A percentile compares a stretch with the other conserved stretches of the same genome.
Evolutionary conservation across 768 basidiomycete genomes (phyloP).

Genomic region (Epithele typhae): DNA sequence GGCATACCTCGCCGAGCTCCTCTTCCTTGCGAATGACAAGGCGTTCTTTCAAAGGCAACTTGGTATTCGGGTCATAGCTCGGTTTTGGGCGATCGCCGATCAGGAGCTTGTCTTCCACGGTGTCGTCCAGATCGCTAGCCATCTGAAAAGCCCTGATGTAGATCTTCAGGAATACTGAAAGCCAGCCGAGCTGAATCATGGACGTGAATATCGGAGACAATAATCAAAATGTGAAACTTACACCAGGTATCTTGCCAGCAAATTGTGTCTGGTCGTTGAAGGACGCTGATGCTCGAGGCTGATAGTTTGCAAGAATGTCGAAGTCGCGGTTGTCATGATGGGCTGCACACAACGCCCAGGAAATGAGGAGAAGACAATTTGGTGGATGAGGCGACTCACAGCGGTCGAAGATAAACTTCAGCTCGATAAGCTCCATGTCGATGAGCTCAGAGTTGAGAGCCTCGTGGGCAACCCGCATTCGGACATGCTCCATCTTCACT

Average conservation of each 20-base stretch:
- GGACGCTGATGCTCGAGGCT: constrained; percentile 47
- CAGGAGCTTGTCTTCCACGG: constrained; percentile 75
- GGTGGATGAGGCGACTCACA: constrained; percentile 35
- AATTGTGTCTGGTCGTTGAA: constrained; percentile 68
- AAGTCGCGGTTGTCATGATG: constrained; percentile 90
- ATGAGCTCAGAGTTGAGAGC: constrained; percentile 63
- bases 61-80: constrained; percentile 43
- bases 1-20: constrained; percentile 49
- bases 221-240: constrained; percentile 31
- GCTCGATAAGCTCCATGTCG: constrained; percentile 79
- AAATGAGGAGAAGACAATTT: neutral
- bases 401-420: constrained; percentile 79
- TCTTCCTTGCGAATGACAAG: constrained; percentile 45
- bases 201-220: neutral
- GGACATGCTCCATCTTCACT: constrained; percentile 77
- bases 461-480: constrained; percentile 80
- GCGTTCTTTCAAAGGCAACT: constrained; percentile 54
- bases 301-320: constrained; percentile 72
- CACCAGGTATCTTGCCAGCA: constrained; percentile 59
- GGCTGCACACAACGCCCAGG: constrained; percentile 31
- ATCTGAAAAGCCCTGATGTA: constrained; percentile 78
- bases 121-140: constrained; percentile 76
- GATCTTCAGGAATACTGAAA: constrained; percentile 64
- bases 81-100: constrained; percentile 78
- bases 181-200: constrained; percentile 60